These are phyloP conservation scores for Phytopythium chamaehyphon DNA, from an alignment of 352 stramenopile species.

Conservation along the genomic window DNA sequence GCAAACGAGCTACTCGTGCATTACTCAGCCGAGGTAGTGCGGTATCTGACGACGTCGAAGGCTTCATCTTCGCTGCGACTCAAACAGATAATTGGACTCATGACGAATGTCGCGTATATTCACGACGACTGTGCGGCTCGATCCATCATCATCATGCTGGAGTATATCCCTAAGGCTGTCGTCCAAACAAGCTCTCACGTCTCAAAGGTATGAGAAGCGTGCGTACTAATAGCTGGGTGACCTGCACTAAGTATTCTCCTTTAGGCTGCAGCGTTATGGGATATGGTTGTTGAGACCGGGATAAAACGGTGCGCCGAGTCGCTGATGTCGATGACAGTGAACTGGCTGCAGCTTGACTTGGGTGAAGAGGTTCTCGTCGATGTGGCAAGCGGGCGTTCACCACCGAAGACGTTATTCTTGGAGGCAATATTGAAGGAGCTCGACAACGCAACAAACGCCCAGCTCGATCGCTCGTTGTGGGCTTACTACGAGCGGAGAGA, in stretches of 20 bases:
- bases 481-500: conserved; percentile 18
- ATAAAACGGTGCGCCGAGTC: conserved; percentile 62
- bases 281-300: conserved; percentile 36
- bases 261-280: conserved; percentile 51
- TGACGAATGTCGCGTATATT: conserved; percentile 71
- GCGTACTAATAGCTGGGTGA: neutral
- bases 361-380: conserved; percentile 45
- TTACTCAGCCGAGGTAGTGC: conserved; percentile 53
- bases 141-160: conserved; percentile 45
- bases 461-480: conserved; percentile 51
- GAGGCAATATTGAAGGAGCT: conserved; percentile 50
- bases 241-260: neutral
- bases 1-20: conserved; percentile 57
- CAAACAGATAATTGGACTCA: conserved; percentile 62
- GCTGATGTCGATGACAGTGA: conserved; percentile 66
- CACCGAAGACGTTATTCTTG: conserved; percentile 37
- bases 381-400: conserved; percentile 14
- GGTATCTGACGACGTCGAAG: conserved; percentile 65
- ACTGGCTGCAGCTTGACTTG: conserved; percentile 59
- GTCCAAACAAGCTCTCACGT: conserved; percentile 41
- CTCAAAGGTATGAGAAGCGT: conserved; percentile 22
- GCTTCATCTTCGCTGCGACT: conserved; percentile 48
- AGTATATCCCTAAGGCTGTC: conserved; percentile 44
- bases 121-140: conserved; percentile 55
- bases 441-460: conserved; percentile 38